Evolutionary conservation across 2,329 filamentous ascomycete species (phyloP), one percentile per base, ranked within the genome.

Genomic region (Phyllachora maydis): DNA sequence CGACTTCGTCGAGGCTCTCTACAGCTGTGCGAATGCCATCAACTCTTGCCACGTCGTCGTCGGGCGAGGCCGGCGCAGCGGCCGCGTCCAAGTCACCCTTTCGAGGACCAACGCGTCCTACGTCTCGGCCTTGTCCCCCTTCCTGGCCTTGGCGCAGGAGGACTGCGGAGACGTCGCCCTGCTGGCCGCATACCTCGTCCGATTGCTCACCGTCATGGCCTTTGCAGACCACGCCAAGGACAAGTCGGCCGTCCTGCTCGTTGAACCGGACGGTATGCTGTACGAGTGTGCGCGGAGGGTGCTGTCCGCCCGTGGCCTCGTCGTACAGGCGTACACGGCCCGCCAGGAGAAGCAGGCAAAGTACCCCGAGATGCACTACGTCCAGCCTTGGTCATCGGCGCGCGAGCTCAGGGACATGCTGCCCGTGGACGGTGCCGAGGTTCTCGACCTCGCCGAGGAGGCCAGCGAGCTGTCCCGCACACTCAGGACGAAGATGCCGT

Each of bases 1-100:
- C n/a, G 9, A 15, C 4, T 19, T 25, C 3, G 35, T 49, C 11
- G 36, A 40, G 16, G 46, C 50, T 0, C 32, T 45, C 11, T 52
- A 48, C 34, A 53, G 50, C 34, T 46, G 41, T 0, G 33, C 38
- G 1, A 31, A 39, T 8, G 30, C 39, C 1, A n/a, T 50, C n/a
- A 37, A 32, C 13, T 20, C 45, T 2, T 32, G 30, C 2, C 28
- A 51, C 18, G 13, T 54, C 14, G 48, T 40, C 23, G 25, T 48
- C 1, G 52, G 50, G 1, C 35, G 35, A 3, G 30, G 43, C 17
- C 17, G 34, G 8, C 13, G 26, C 2, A 42, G 35, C 1, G 37
- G 36, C 0, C 29, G 35, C 17, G 25, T 29, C 1, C 34, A 42
- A 4, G 31, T 45, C 5, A 40, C 43, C 0, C 28, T 50, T 4